Percentiles rank a stretch among this genome's conserved stretches.
Evolutionary conservation across 1,284 basidiomycete genomes (phyloP).

Genomic region (Baeospora myosura): DNA sequence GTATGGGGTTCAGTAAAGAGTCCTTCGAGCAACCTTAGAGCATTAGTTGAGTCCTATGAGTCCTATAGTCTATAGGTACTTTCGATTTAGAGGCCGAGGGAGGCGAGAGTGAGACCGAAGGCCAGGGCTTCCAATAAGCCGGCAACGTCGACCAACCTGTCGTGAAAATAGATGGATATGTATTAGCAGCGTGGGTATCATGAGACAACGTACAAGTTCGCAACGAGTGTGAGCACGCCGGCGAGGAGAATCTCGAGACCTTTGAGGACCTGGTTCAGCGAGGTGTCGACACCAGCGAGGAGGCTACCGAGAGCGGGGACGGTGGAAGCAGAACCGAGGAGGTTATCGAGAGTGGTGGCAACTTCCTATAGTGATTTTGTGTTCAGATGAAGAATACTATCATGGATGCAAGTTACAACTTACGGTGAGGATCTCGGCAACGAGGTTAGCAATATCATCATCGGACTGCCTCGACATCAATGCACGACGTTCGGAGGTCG

Average conservation of each 20-base stretch:
- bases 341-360: constrained; percentile 16
- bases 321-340: constrained; percentile 12
- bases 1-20: no score
- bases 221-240: constrained; percentile 24
- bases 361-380: constrained; percentile 17
- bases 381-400: not conserved
- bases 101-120: constrained; percentile 18
- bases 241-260: constrained; percentile 23
- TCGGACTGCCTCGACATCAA: constrained; percentile 18
- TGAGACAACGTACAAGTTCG: constrained; percentile 19
- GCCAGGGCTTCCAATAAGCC: constrained; percentile 16
- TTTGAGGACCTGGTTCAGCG: constrained; percentile 20
- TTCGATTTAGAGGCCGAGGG: constrained; percentile 20
- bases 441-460: constrained; percentile 20
- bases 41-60: no score
- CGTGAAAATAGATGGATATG: not conserved
- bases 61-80: no score
- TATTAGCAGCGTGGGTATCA: not conserved
- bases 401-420: constrained; percentile 3
- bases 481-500: constrained; percentile 6
- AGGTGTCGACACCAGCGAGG: constrained; percentile 20
- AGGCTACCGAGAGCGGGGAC: constrained; percentile 19
- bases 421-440: constrained; percentile 20
- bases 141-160: constrained; percentile 19
- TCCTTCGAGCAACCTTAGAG: no score